Base-by-base conservation (phyloP, 208 protist species). In the Wallacemonas collosoma region DNA sequence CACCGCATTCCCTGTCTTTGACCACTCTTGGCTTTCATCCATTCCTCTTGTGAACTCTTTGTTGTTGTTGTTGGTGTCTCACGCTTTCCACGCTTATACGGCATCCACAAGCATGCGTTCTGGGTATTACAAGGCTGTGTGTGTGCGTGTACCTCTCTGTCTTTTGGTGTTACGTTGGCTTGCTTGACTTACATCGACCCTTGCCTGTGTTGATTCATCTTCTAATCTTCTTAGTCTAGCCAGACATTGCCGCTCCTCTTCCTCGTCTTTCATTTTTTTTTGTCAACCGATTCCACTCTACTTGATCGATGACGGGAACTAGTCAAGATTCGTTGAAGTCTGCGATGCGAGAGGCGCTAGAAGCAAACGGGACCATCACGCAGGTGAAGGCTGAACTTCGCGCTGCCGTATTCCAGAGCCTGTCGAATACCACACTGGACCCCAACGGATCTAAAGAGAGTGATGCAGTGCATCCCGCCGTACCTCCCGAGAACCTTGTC, bases 401-500 rank as follows among this genome's bases (percentile, higher is more conserved):
- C 45, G 92, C 92, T 12, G 94, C 92, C 55, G 89, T 98, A 51
- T 97, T 95, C 65, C 80, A 93, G 51, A 85, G 84, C 2, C 82
- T 98, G 36, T 80, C 84, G 35, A 91, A 90, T 38, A 73, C 80
- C 14, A 81, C 79, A 2, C 12, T 70, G 39, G 56, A 66, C 47
- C 66, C 63, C 3, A 75, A 70, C 17, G 17, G 43, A 8, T 48
- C 60, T 6, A 65, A 17, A 8, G 58, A 58, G 12, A 61, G 39
- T 40, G 17, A 43, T 26, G 50, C 69, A 5, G 51, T 68, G 2
- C 78, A 79, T 41, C 87, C 91, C 2, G 77, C 89, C 1, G 72
- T 87, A 45, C 94, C 95, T 14, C 87, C 94, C 12, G 94, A 98
- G 76, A 98, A 98, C 74, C 71, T 98, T 64, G 80, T 98, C 15